These are phyloP conservation scores for Striga hermonthica DNA, from an alignment of 305 asterid genomes.

Conservation along the genomic window DNA sequence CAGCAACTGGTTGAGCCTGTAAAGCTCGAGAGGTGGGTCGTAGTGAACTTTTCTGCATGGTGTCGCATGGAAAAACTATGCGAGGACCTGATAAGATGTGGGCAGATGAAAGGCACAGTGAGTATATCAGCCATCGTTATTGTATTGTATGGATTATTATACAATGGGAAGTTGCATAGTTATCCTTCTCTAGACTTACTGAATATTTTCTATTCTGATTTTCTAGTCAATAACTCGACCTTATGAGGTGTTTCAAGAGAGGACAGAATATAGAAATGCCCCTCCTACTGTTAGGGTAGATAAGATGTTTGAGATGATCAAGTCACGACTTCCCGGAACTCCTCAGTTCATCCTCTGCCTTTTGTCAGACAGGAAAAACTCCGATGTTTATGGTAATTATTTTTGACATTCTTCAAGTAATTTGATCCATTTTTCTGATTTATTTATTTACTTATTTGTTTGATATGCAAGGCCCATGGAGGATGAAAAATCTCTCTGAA, in stretches of 20 bases:
- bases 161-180: background rate
- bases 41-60: slow-evolving; percentile 62
- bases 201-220: background rate
- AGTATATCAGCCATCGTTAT: slow-evolving; percentile 21
- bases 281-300: slow-evolving; percentile 58
- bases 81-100: slow-evolving; percentile 40
- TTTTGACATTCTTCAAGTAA: background rate
- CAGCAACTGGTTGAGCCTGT: slow-evolving; percentile 48
- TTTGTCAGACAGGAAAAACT: slow-evolving; percentile 65
- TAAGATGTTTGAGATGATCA: slow-evolving; percentile 42
- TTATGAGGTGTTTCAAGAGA: slow-evolving; percentile 39
- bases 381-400: slow-evolving; percentile 58
- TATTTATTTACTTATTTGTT: slow-evolving; percentile 3
- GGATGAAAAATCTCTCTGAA: slow-evolving; percentile 49
- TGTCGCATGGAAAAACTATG: slow-evolving; percentile 37
- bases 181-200: background rate
- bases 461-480: slow-evolving; percentile 65
- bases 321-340: slow-evolving; percentile 42
- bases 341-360: slow-evolving; percentile 65
- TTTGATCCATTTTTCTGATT: background rate
- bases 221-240: slow-evolving; percentile 33
- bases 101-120: slow-evolving; percentile 62
- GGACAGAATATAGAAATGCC: slow-evolving; percentile 35
- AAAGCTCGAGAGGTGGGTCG: slow-evolving; percentile 45
- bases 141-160: background rate